A percentile compares a stretch with the other conserved stretches of the same genome.
Conservation (phyloP, 2,329 filamentous ascomycete species). For the Sphaerulina musiva region DNA sequence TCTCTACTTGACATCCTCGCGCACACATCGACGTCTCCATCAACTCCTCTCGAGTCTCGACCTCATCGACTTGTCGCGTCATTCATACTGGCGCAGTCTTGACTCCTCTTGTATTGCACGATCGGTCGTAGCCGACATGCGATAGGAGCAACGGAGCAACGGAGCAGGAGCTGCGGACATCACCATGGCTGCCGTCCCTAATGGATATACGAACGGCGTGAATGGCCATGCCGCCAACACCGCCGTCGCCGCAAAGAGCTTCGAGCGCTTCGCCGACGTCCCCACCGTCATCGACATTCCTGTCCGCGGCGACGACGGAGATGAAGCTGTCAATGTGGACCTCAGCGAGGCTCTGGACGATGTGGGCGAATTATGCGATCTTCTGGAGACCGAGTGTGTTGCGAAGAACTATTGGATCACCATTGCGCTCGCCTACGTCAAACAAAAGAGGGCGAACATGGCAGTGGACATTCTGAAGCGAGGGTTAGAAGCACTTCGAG, state of each 20-base stretch:
- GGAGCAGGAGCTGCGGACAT: slow-evolving; percentile 6
- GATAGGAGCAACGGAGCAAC: slow-evolving; percentile 2
- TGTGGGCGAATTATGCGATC: slow-evolving; percentile 79
- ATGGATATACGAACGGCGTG: slow-evolving; percentile 49
- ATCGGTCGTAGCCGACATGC: background rate
- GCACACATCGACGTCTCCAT: background rate
- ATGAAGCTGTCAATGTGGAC: slow-evolving; percentile 81
- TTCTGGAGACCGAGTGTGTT: slow-evolving; percentile 89
- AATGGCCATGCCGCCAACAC: slow-evolving; percentile 39
- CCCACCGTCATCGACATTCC: slow-evolving; percentile 59
- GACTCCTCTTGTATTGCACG: background rate
- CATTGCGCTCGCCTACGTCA: slow-evolving; percentile 93
- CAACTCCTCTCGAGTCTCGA: background rate
- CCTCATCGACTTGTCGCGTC: background rate
- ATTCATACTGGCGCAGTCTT: background rate
- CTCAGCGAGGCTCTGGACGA: slow-evolving; percentile 82
- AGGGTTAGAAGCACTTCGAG: slow-evolving; percentile 60
- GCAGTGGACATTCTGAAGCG: slow-evolving; percentile 64
- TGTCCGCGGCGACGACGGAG: slow-evolving; percentile 55
- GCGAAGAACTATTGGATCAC: slow-evolving; percentile 95
- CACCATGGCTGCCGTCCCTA: slow-evolving; percentile 47
- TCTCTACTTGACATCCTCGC: background rate
- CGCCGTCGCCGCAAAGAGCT: slow-evolving; percentile 28
- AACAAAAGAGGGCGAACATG: slow-evolving; percentile 88
- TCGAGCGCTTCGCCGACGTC: slow-evolving; percentile 55